phyloP scores from a whole-genome alignment of 345 rosid genomes.

The Gossypium sturtianum region DNA sequence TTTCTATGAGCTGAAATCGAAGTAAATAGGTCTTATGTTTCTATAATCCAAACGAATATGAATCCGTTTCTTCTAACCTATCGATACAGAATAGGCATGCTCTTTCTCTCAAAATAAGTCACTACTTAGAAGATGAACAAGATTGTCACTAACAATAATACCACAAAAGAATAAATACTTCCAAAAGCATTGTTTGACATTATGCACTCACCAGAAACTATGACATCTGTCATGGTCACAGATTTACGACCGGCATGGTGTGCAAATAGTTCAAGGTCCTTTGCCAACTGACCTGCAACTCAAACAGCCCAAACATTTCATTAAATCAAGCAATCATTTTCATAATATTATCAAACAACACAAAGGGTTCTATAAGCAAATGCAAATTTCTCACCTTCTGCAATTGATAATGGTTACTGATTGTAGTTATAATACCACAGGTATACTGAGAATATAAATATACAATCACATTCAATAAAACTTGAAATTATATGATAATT shows the following conservation, averaged over 20 bases:
- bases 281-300: slow-evolving; percentile 64
- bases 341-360: background rate
- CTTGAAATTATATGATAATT: background rate
- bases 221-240: slow-evolving; percentile 78
- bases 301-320: slow-evolving; percentile 5
- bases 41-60: background rate
- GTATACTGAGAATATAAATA: background rate
- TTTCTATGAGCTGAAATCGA: background rate
- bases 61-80: background rate
- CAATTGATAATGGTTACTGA: background rate
- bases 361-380: too few species aligned
- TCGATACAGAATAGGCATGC: background rate
- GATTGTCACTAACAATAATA: background rate
- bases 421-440: background rate
- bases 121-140: background rate
- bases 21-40: background rate
- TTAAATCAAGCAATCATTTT: slow-evolving; percentile 8
- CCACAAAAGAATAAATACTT: background rate
- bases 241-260: slow-evolving; percentile 89
- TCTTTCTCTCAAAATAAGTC: background rate
- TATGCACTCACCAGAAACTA: slow-evolving; percentile 58
- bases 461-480: background rate
- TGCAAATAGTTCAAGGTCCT: slow-evolving; percentile 75
- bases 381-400: background rate
- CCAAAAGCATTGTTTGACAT: background rate